phyloP scores from a whole-genome alignment of 106 monocot species.

The Dendrobium catenatum region DNA sequence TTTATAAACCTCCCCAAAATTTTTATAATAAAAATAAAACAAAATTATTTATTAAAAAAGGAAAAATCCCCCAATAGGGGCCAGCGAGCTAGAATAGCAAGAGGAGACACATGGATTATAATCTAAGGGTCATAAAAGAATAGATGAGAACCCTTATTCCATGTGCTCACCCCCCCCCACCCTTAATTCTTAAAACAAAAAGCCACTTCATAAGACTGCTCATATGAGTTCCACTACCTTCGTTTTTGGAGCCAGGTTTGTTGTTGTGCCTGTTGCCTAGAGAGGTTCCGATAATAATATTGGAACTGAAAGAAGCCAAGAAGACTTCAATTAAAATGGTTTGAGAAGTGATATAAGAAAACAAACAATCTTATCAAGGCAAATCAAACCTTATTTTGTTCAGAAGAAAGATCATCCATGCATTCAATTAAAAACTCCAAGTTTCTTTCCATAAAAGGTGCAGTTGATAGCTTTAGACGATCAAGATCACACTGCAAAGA shows the following conservation, averaged over 20 bases:
- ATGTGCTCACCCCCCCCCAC: too few relatives aligned
- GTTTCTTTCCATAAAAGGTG: constrained; percentile 94
- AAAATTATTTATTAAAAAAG: too few relatives aligned
- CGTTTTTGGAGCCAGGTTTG: constrained; percentile 92
- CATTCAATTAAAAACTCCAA: constrained; percentile 94
- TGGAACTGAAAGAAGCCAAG: constrained; percentile 56
- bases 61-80: too few relatives aligned
- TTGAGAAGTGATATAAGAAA: not conserved
- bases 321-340: not conserved
- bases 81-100: too few relatives aligned
- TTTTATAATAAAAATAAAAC: too few relatives aligned
- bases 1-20: too few relatives aligned
- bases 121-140: too few relatives aligned
- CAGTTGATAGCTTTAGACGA: constrained; percentile 72
- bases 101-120: too few relatives aligned
- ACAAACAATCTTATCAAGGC: not conserved
- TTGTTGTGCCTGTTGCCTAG: constrained; percentile 90
- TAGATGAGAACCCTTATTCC: too few relatives aligned
- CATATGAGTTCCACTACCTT: constrained; percentile 36
- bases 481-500: constrained; percentile 83
- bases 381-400: constrained; percentile 83
- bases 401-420: constrained; percentile 94
- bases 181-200: not conserved
- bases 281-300: constrained; percentile 85
- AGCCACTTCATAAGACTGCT: not conserved